phyloP scores from a whole-genome alignment of 2,329 filamentous ascomycete species.

The Plectosphaerella cucumerina region DNA sequence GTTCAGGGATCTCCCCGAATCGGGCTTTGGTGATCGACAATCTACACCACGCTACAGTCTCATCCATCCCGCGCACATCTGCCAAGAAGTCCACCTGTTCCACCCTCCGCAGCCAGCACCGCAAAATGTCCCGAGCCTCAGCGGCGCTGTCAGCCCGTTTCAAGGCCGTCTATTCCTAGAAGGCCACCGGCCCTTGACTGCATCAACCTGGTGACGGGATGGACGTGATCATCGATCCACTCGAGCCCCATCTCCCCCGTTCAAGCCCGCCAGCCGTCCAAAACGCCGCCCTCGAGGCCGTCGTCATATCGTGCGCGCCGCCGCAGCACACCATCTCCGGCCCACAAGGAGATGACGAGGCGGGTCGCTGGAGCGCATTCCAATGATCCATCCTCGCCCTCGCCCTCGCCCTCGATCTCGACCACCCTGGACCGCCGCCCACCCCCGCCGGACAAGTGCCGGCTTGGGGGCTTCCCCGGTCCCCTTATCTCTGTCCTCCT shows the following conservation, averaged over 20 bases:
- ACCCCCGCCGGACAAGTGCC: background rate
- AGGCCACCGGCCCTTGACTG: slow-evolving; percentile 1
- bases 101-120: background rate
- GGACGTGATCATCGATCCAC: slow-evolving; percentile 10
- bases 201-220: slow-evolving; percentile 11
- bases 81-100: slow-evolving; percentile 9
- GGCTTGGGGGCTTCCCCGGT: background rate
- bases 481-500: background rate
- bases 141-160: slow-evolving; percentile 13
- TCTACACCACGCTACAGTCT: slow-evolving; percentile 13
- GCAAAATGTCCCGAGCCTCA: background rate
- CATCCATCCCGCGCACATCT: slow-evolving; percentile 11
- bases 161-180: slow-evolving; percentile 13
- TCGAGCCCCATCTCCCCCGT: background rate
- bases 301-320: background rate
- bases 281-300: background rate
- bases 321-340: background rate
- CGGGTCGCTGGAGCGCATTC: background rate
- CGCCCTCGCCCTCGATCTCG: background rate
- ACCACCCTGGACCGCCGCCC: background rate
- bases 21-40: slow-evolving; percentile 11
- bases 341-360: background rate
- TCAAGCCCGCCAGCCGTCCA: background rate
- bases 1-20: slow-evolving; percentile 1
- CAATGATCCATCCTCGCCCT: background rate